These are phyloP conservation scores for Aspergillus melleus DNA, from an alignment of 2,329 filamentous ascomycete genomes.

Conservation along the genomic window DNA sequence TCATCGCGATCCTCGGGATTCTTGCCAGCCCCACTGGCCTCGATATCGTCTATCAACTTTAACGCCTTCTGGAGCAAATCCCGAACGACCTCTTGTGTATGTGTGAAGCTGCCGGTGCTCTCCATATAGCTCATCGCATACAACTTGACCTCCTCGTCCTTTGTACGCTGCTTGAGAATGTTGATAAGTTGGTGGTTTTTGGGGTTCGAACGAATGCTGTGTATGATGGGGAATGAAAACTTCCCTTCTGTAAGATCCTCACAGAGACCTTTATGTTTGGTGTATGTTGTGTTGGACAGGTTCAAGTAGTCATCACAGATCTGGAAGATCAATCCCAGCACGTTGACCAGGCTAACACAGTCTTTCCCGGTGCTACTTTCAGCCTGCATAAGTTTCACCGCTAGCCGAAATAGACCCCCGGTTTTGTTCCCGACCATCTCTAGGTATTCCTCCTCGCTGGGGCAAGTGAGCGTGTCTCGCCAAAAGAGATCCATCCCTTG, in stretches of 20 bases:
- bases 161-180: slow-evolving; percentile 87
- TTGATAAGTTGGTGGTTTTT: slow-evolving; percentile 72
- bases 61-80: slow-evolving; percentile 66
- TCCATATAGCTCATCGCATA: slow-evolving; percentile 94
- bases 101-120: slow-evolving; percentile 82
- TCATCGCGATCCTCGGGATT: slow-evolving; percentile 51
- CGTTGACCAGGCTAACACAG: slow-evolving; percentile 66
- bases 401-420: slow-evolving; percentile 48
- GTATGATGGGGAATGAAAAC: slow-evolving; percentile 94
- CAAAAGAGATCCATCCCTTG: slow-evolving; percentile 53
- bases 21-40: slow-evolving; percentile 42
- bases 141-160: slow-evolving; percentile 81
- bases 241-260: slow-evolving; percentile 97
- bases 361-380: slow-evolving; percentile 42
- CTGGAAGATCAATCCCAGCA: slow-evolving; percentile 48
- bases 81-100: slow-evolving; percentile 68
- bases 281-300: slow-evolving; percentile 70
- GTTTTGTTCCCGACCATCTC: slow-evolving; percentile 53
- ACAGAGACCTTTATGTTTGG: slow-evolving; percentile 86
- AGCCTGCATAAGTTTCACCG: slow-evolving; percentile 48
- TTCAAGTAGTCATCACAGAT: slow-evolving; percentile 80
- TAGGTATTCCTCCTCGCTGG: slow-evolving; percentile 49
- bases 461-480: slow-evolving; percentile 47
- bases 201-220: slow-evolving; percentile 73
- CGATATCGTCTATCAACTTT: slow-evolving; percentile 63